Evolutionary conservation across 495 filamentous ascomycete genomes (phyloP).

Genomic region (Neurospora hispaniola): DNA sequence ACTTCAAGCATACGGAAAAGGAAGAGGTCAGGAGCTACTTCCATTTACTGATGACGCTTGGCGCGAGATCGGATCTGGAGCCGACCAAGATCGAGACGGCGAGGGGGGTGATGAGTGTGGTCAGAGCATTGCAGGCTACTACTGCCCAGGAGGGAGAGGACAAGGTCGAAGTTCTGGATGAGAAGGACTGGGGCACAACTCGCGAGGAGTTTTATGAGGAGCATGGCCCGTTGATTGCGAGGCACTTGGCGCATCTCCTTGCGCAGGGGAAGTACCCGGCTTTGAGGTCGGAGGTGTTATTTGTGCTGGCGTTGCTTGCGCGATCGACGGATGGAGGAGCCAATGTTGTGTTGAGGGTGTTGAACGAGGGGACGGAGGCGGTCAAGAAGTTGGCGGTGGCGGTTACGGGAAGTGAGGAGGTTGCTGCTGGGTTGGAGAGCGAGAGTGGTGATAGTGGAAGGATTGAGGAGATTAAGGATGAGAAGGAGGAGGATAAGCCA

Average conservation of each 20-base stretch:
- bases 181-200: neutral
- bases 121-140: constrained; percentile 43
- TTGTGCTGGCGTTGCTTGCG: constrained; percentile 64
- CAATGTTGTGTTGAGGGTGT: constrained; percentile 34
- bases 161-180: neutral
- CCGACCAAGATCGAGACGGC: constrained; percentile 68
- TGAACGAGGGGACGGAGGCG: constrained; percentile 35
- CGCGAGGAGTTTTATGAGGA: constrained; percentile 24
- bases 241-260: constrained; percentile 50
- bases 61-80: constrained; percentile 45
- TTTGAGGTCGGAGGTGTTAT: constrained; percentile 62
- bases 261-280: constrained; percentile 59
- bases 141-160: neutral
- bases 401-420: neutral
- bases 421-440: neutral
- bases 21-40: neutral
- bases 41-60: constrained; percentile 48
- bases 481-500: constrained; percentile 11
- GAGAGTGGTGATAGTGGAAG: neutral
- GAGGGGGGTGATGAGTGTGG: constrained; percentile 52
- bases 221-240: constrained; percentile 36
- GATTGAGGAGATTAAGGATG: neutral
- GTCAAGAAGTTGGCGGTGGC: neutral
- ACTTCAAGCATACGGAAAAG: neutral
- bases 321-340: constrained; percentile 41